Evolutionary conservation across 345 rosid genomes (phyloP).

Genomic region (Melaleuca alternifolia): DNA sequence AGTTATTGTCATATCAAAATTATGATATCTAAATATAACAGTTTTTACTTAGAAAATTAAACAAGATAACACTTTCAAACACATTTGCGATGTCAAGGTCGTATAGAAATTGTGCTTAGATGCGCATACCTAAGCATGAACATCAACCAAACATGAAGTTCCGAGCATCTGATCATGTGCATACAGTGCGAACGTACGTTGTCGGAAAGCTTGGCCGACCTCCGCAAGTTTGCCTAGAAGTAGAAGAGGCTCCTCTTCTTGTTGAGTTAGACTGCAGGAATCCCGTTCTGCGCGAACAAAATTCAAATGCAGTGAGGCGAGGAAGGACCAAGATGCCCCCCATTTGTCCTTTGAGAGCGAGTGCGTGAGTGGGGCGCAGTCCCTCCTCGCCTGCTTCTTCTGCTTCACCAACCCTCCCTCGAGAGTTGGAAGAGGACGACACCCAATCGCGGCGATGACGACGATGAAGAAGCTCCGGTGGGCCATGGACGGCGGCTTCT

Average conservation of each 20-base stretch:
- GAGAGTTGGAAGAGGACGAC: background rate
- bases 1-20: background rate
- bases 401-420: background rate
- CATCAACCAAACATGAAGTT: background rate
- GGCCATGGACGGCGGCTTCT: slow-evolving; percentile 69
- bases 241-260: background rate
- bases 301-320: background rate
- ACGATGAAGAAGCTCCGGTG: slow-evolving; percentile 71
- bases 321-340: background rate
- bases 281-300: background rate
- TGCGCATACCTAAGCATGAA: no score
- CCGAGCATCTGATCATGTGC: background rate
- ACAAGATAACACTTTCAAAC: fast-evolving
- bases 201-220: background rate
- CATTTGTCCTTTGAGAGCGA: background rate
- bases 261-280: background rate
- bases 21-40: background rate
- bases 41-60: background rate
- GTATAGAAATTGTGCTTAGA: no score
- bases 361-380: background rate
- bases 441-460: background rate
- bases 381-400: background rate
- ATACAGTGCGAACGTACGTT: background rate
- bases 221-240: background rate
- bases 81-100: no score